Evolutionary conservation across 192 early-diverging fungal genomes (phyloP).

Genomic region (Irineochytrium annulatum): DNA sequence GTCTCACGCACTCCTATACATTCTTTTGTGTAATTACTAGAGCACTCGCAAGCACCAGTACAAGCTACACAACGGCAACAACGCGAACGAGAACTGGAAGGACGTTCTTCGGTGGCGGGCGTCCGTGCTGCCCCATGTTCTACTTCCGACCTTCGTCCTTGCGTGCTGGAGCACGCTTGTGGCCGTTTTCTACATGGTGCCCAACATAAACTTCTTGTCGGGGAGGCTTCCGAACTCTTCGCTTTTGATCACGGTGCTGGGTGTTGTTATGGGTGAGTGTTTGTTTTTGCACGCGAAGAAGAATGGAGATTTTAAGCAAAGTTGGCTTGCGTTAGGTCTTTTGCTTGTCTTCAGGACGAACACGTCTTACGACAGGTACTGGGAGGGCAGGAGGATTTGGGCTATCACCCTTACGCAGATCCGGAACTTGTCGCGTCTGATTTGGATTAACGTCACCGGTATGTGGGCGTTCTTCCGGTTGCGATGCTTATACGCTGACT

Average conservation of each 20-base stretch:
- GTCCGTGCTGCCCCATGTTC: constrained; percentile 12
- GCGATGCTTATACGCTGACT: too few species aligned
- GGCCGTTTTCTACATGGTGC: constrained; percentile 20
- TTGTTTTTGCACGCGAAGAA: not conserved
- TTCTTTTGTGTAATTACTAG: not conserved
- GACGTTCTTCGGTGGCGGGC: constrained; percentile 5
- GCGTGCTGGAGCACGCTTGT: constrained; percentile 11
- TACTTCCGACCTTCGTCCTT: not conserved
- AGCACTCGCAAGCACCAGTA: not conserved
- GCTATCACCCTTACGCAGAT: constrained; percentile 61
- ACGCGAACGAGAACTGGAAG: constrained; percentile 13
- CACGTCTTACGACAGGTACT: constrained; percentile 62
- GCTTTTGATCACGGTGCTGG: constrained; percentile 37
- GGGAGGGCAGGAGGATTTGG: constrained; percentile 86
- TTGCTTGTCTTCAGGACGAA: constrained; percentile 83
- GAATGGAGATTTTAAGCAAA: not conserved
- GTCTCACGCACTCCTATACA: not conserved
- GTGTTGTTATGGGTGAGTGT: constrained; percentile 30
- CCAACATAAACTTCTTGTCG: constrained; percentile 10
- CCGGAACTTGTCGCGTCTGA: constrained; percentile 71
- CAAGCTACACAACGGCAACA: not conserved
- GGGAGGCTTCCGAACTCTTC: constrained; percentile 29
- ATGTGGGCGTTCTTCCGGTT: not conserved
- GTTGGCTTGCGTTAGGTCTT: constrained; percentile 43
- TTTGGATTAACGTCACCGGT: constrained; percentile 60